Base-by-base conservation (phyloP, 495 filamentous ascomycete genomes). In the Pyronema domesticum region DNA sequence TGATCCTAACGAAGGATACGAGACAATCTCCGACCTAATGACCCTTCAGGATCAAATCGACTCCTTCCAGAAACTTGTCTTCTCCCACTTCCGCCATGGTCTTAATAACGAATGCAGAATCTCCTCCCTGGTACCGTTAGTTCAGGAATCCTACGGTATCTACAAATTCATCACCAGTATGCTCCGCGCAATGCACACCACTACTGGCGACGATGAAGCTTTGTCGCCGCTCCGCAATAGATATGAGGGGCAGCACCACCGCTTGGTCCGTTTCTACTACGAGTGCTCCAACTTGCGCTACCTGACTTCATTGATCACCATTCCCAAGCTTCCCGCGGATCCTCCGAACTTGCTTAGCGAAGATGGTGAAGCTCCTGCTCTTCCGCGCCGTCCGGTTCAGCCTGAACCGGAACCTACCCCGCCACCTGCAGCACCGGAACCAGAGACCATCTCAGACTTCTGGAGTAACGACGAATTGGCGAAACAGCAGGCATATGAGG, bases 281-380 rank as follows among this genome's bases (percentile, higher is more conserved):
- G 91, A 98, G 70, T 98, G 91, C 70, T 95, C 89, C 5, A 96
- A 95, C 68, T 71, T 98, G 55, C 82, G 89, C 53, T 98, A 98
- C 64, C 76, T 98, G 53, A 96, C 91, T 14, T 93, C 86, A 61
- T 73, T 98, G 8, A 96, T 96, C 65, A 95, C 86, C 7, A 85
- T 96, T 13, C 91, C 91, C 1, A 95, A 95, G 65, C 76, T 98
- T 30, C 34, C 15, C 6, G 37, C 72, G 70, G 88, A 96, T 45
- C 86, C 93, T 3, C 91, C 91, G 1, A 94, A 83, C 58, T 72
- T 96, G 35, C 72, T 95, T 3, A 76, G 81, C 34, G 87, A 94
- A 58, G 82, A 87, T 46, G 88, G 93, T 30, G 78, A 83, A 18
- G 78, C 81, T 23, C 91, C 91, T 7, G 80, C 85, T 23, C 69